Evolutionary conservation across 345 rosid genomes (phyloP).

Genomic region (Camelina hispida): DNA sequence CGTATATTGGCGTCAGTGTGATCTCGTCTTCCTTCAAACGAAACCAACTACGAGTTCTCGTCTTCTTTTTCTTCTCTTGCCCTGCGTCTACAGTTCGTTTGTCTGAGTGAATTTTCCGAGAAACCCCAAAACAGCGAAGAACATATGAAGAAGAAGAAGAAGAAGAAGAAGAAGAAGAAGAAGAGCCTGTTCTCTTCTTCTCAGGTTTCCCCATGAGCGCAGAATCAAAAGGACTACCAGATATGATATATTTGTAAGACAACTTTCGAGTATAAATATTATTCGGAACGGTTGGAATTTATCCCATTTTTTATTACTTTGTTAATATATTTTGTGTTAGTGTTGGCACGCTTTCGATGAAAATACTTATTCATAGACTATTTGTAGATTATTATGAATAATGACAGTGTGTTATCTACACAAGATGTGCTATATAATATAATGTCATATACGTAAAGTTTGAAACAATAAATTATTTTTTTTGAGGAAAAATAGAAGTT

Average conservation of each 20-base stretch:
- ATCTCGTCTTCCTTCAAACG: slow-evolving; percentile 42
- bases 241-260: neutral
- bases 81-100: slow-evolving; percentile 6
- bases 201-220: slow-evolving; percentile 45
- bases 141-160: slow-evolving; percentile 36
- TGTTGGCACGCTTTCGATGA: slow-evolving; percentile 38
- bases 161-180: slow-evolving; percentile 32
- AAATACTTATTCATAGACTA: too few relatives aligned
- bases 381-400: neutral
- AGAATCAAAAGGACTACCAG: slow-evolving; percentile 1
- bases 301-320: neutral
- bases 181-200: slow-evolving; percentile 32
- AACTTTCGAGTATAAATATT: neutral
- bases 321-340: neutral
- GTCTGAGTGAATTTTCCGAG: slow-evolving; percentile 33
- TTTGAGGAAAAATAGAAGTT: too few relatives aligned
- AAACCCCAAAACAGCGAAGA: slow-evolving; percentile 56
- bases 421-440: too few relatives aligned
- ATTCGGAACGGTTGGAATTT: slow-evolving; percentile 24
- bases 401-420: neutral
- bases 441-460: too few relatives aligned
- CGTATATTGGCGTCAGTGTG: slow-evolving; percentile 44
- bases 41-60: slow-evolving; percentile 25
- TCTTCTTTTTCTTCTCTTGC: slow-evolving; percentile 22
- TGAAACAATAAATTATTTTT: too few relatives aligned